A percentile compares a stretch with the other conserved stretches of the same genome.
Evolutionary conservation across 208 protist species (phyloP).

Genomic region (Trypanosoma platydactyli): DNA sequence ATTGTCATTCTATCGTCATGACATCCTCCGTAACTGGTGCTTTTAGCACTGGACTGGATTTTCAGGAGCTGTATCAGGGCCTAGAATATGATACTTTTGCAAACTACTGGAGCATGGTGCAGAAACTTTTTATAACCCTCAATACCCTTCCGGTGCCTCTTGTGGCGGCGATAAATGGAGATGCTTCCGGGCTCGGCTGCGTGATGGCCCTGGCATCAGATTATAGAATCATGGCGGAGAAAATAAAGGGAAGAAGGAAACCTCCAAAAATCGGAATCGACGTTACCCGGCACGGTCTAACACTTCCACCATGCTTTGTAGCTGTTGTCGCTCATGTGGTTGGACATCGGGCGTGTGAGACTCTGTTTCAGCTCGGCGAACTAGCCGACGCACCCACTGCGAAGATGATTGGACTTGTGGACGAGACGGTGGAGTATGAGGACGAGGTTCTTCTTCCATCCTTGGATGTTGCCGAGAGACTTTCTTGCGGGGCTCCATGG

Average conservation of each 20-base stretch:
- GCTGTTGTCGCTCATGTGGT: constrained; percentile 59
- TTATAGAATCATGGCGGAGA: constrained; percentile 76
- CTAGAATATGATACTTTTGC: constrained; percentile 42
- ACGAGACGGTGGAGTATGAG: constrained; percentile 54
- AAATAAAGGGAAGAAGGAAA: not conserved
- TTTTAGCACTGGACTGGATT: constrained; percentile 69
- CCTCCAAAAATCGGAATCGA: constrained; percentile 68
- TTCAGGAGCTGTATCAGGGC: constrained; percentile 38
- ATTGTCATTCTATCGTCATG: constrained; percentile 59
- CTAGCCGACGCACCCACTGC: constrained; percentile 59
- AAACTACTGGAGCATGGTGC: constrained; percentile 66
- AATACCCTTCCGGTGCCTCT: constrained; percentile 67
- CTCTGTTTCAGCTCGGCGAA: constrained; percentile 44
- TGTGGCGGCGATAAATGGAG: constrained; percentile 71
- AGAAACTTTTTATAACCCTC: constrained; percentile 71
- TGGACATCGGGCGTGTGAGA: constrained; percentile 59
- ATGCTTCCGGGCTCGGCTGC: constrained; percentile 64
- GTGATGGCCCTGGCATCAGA: constrained; percentile 69
- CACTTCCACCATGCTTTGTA: constrained; percentile 67
- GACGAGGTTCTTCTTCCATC: constrained; percentile 63
- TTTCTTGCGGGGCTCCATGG: constrained; percentile 44
- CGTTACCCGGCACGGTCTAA: constrained; percentile 54
- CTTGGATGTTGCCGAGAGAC: constrained; percentile 57
- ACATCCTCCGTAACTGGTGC: constrained; percentile 47
- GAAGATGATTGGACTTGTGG: constrained; percentile 54